Evolutionary conservation across 1,139 yeast species (phyloP), one percentile per base, ranked within the genome.

Genomic region (Arxiozyma telluris): DNA sequence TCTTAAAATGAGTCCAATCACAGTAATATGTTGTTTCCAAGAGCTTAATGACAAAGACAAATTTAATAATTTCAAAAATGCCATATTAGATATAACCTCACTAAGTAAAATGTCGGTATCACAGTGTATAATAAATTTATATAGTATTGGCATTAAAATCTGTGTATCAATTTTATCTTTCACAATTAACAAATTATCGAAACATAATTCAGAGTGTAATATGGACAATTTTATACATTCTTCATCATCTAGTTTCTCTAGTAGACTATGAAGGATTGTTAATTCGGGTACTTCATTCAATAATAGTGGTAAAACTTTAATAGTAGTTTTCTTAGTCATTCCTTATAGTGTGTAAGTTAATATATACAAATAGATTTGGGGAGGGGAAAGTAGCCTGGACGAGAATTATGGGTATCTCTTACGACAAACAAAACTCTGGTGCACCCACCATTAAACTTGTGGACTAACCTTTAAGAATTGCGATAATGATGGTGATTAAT

Each of bases 121-220:
- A 49, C 60, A 60, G 39, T 50, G 50, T 15, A 51, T 39, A 4
- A 59, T 50, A 43, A 61, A 61, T 7, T 52, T 52, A 12, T 53
- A 25, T 11, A 53, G 25, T 9, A 53, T 27, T 12, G 39, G 38
- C 11, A 15, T 41, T 49, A 52, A 55, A 18, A 9, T 21, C 4
- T 42, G 21, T 12, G 17, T 11, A 11, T 34, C 41, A 9, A 46
- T n/a, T 11, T n/a, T 30, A 1, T 12, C 41, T 12, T 21, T 34
- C n/a, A 34, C 4, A 15, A 20, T 12, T 12, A 34, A 34, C 11
- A 46, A 34, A 46, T 18, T 25, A 30, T 46, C 27, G 11, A 49
- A 27, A 27, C 46, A 49, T 23, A 25, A 15, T 25, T 18, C 15
- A n/a, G 50, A 49, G 44, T 54, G 50, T 27, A 49, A 20, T 27